phyloP scores from a whole-genome alignment of 441 rosid species.

The Omphalea diandra region DNA sequence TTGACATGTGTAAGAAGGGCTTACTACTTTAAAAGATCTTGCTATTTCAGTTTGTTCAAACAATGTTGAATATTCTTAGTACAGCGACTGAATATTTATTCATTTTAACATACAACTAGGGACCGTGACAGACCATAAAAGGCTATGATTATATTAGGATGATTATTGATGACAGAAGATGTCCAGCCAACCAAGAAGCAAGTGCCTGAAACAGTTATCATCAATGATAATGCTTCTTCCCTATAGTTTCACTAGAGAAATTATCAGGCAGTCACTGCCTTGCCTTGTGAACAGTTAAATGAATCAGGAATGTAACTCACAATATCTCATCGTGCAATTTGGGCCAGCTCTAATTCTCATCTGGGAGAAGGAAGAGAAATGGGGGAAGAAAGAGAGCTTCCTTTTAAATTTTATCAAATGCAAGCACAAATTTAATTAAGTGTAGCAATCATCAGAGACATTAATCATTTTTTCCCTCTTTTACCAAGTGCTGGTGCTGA shows the following conservation, averaged over 20 bases:
- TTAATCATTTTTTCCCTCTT: not conserved
- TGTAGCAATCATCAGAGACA: not conserved
- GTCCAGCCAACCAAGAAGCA: not conserved
- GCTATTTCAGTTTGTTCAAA: no score
- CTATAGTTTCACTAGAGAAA: not conserved
- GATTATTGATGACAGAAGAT: no score
- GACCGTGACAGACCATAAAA: no score
- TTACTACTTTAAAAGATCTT: not conserved
- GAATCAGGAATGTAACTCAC: no score
- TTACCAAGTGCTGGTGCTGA: no score
- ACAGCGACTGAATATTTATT: no score
- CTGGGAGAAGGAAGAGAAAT: not conserved
- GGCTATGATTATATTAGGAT: no score
- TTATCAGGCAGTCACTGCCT: not conserved
- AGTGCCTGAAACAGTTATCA: not conserved
- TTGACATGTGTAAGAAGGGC: not conserved
- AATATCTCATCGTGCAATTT: not conserved
- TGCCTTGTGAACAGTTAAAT: not conserved
- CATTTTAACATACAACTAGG: no score
- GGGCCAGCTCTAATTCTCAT: not conserved
- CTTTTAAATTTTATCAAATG: not conserved
- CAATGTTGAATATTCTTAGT: no score
- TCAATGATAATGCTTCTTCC: not conserved
- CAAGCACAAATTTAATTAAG: no score
- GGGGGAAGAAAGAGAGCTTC: not conserved